Base-by-base conservation (phyloP, 192 early-diverging fungal genomes). In the Backusella circina region DNA sequence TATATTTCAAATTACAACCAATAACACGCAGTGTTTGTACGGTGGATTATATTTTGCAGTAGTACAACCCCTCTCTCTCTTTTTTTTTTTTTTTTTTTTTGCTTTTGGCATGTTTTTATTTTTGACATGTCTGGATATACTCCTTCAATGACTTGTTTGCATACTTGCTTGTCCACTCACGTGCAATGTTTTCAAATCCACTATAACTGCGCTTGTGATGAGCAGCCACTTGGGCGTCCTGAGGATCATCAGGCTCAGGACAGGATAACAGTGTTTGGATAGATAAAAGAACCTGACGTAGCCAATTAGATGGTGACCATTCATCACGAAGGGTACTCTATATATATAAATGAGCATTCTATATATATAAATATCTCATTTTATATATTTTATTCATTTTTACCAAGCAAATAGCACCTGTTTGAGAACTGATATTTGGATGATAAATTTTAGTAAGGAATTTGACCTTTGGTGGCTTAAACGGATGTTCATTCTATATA, bases 261-360 rank as follows among this genome's bases (percentile, higher is more conserved):
- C 83, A 83, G 7, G 76, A 83, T 30, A 88, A 72, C 18, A 88
- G 61, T 5, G 85, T 75, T 57, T 86, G 85, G 10, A 88, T 77
- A 0, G 87, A 88, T 15, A 88, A 66, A 3, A 88, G 54, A 6
- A 85, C 84, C 16, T 85, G 83, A 5, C 82, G 81, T 26, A 88
- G 61, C 12, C 91, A 92, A 61, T 93, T 71, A 0, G 91, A 92
- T 3, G 93, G 93, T 8, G 87, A 87, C 93, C 93, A 94, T 41
- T 93, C 86, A 66, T 94, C 90, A 75, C 94, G 94, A 33, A 94
- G 80, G 64, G 94, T 91, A 79, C 10, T 94, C 86, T 73, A 80
- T 23, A 79, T 71, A 9, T 41, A 18, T 18, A 16, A 5, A 41
- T 16, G 39, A 41, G 15, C n/a, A n/a, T n/a, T n/a, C n/a, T n/a